Evolutionary conservation across 495 filamentous ascomycete genomes (phyloP), one percentile per base, ranked within the genome.

Genomic region (Tetracladium setigerum): DNA sequence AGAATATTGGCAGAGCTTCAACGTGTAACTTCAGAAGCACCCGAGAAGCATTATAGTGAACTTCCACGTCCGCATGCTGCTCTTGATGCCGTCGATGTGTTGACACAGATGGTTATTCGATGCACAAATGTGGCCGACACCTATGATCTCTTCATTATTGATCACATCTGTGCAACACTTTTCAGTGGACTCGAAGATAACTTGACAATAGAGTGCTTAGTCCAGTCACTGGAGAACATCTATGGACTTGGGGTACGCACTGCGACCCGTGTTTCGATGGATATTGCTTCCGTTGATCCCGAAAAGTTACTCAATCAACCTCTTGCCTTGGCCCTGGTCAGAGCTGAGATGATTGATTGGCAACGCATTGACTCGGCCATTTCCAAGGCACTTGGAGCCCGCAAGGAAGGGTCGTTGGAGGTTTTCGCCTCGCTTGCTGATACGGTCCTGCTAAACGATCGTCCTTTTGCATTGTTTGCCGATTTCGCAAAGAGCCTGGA

Each of bases 401-500:
- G 81, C 50, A 86, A 86, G 42, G 70, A 74, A 9, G 71, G 68
- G 16, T 85, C 86, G 2, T 60, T 95, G 12, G 78, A 87, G 41
- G 83, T 95, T 54, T 71, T 97, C 16, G 77, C 80, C 12, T 75
- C 76, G 30, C 65, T 97, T 12, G 70, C 95, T 60, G 82, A 89
- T 56, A 76, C 83, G 22, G 76, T 89, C 13, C 67, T 96, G 3
- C 76, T 94, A 43, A 85, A 77, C 56, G 83, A 90, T 35, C 75
- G 79, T 43, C 85, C 87, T 0, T 68, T 82, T 14, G 85, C 83
- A 1, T 68, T 96, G 34, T 80, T 86, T 53, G 78, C 89, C 4
- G 91, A 97, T 66, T 95, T 96, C 64, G 83, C 86, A 10, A 77
- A 76, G 47, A 94, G 81, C 62, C 71, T 85, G 52, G 83, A 87